These are phyloP conservation scores for Coemansia asiatica DNA, from an alignment of 192 early-diverging fungal species.

Conservation along the genomic window DNA sequence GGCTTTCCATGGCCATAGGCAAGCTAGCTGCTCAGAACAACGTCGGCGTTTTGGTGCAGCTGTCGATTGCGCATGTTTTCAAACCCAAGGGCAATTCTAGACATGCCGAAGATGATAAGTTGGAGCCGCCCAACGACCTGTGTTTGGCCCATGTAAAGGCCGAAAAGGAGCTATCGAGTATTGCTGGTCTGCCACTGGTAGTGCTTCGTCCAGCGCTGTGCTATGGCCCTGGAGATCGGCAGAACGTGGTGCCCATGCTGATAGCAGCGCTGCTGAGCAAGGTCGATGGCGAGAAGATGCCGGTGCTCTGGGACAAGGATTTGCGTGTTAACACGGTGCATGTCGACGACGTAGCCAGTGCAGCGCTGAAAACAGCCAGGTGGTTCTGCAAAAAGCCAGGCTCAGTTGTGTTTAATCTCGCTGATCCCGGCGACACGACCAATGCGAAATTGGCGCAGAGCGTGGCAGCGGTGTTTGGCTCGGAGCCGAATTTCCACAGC, in stretches of 20 bases:
- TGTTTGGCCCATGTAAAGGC: slow-evolving; percentile 25
- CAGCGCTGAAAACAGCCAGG: slow-evolving; percentile 60
- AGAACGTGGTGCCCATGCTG: slow-evolving; percentile 77
- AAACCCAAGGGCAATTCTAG: background rate
- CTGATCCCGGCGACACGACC: slow-evolving; percentile 86
- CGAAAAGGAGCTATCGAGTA: slow-evolving; percentile 18
- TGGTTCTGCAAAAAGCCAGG: slow-evolving; percentile 28
- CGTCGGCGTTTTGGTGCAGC: slow-evolving; percentile 75
- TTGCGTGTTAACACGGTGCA: slow-evolving; percentile 94
- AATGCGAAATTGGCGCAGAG: slow-evolving; percentile 38
- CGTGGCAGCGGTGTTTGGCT: slow-evolving; percentile 26
- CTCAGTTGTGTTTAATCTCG: slow-evolving; percentile 72
- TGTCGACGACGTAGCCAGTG: slow-evolving; percentile 75
- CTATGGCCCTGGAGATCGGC: slow-evolving; percentile 78
- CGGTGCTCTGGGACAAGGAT: slow-evolving; percentile 89
- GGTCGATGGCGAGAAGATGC: slow-evolving; percentile 82
- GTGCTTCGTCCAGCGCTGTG: slow-evolving; percentile 85
- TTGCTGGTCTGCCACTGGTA: slow-evolving; percentile 67
- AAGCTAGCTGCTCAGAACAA: slow-evolving; percentile 77
- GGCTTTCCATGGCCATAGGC: slow-evolving; percentile 73
- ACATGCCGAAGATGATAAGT: slow-evolving; percentile 21
- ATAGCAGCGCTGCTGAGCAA: slow-evolving; percentile 90
- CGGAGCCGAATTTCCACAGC: slow-evolving; percentile 40
- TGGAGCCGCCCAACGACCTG: slow-evolving; percentile 25
- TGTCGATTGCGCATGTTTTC: slow-evolving; percentile 93